These are phyloP conservation scores for Rhizopus stolonifer DNA, from an alignment of 371 early-diverging fungal species.

Conservation along the genomic window DNA sequence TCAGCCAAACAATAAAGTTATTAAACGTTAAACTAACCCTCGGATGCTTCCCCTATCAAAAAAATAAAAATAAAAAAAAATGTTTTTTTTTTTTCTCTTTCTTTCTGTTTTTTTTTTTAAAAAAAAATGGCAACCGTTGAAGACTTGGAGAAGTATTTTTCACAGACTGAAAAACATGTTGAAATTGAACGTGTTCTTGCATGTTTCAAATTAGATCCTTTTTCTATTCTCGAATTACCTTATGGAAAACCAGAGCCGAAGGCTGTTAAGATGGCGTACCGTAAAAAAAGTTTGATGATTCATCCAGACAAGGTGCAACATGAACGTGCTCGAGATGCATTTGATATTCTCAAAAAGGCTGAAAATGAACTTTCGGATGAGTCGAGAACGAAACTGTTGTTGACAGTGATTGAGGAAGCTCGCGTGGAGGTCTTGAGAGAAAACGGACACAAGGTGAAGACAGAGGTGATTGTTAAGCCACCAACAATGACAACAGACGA, in stretches of 20 bases:
- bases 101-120: background rate
- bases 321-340: conserved; percentile 78
- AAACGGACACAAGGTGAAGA: conserved; percentile 43
- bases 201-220: conserved; percentile 77
- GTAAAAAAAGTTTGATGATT: conserved; percentile 83
- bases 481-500: conserved; percentile 21
- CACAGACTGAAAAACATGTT: conserved; percentile 68
- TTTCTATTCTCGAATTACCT: conserved; percentile 78
- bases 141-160: conserved; percentile 67
- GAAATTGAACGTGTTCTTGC: conserved; percentile 87
- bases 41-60: no score
- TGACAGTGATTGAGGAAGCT: conserved; percentile 68
- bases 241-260: conserved; percentile 52
- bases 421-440: conserved; percentile 60
- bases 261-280: conserved; percentile 73
- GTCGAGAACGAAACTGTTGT: conserved; percentile 55
- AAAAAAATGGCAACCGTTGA: conserved; percentile 19
- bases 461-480: conserved; percentile 29
- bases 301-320: conserved; percentile 90
- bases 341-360: conserved; percentile 83
- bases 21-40: no score
- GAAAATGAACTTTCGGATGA: conserved; percentile 76
- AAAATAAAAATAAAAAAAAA: background rate
- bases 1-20: no score
- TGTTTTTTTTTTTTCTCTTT: background rate